Base-by-base conservation (phyloP, 306 rosid genomes). In the Cyamopsis tetragonoloba region DNA sequence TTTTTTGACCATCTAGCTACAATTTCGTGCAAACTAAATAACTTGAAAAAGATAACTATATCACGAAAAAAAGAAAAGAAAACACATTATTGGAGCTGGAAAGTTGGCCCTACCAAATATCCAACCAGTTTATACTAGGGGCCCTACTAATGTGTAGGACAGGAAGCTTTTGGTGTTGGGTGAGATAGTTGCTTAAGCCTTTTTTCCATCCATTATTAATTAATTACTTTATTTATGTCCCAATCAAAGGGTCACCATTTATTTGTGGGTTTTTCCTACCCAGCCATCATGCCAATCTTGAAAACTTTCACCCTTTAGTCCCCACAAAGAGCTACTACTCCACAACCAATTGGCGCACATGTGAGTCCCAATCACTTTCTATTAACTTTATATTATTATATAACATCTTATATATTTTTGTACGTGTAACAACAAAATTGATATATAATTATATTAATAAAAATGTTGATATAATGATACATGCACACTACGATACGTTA, bases 231-330 rank as follows among this genome's bases (percentile, higher is more conserved):
- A 66, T 54, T 62, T 59, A 72, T 63, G 85, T 79, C 85, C 30
- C 50, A 1, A 14, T 76, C 80, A 22, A 2, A 7, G 60, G 70
- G 81, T 68, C 76, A 62, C 65, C 79, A 18, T 42, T 62, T 38
- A 18, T 42, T 62, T 38, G 72, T 71, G 77, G 79, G 30, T 54
- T 54, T 64, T 41, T 69, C 75, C 55, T 68, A 58, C 57, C 50
- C 79, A 32, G 73, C 67, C 81, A 74, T 77, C 78, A 76, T 84
- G 49, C 64, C 64, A 78, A 77, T 66, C 70, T 70, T 70, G 79
- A 74, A 81, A 79, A 71, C 65, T 5, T 9, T 41, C 15, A 31
- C 28, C 39, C 57, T 27, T 42, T 14, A 57, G 74, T 7, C 76
- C 81, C 76, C 44, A 59, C 57, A 77, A 62, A 62, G 72, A 34